Evolutionary conservation across 805 yeast genomes (phyloP).

Genomic region (Lipomyces oligophaga): DNA sequence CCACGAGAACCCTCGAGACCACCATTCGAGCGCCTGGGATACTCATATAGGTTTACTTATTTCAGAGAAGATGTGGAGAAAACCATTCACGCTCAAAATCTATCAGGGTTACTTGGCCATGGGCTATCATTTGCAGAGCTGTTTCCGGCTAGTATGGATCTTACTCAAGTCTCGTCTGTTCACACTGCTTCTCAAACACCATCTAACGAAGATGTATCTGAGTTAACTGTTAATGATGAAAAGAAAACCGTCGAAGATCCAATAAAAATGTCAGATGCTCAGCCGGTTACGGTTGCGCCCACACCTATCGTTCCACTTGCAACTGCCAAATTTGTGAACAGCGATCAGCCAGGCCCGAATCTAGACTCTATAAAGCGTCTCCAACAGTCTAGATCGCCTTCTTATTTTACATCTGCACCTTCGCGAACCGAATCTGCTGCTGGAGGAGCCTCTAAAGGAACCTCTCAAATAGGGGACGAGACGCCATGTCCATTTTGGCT

Average conservation of each 20-base stretch:
- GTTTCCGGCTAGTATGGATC: slow-evolving; percentile 43
- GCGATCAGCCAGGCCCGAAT: background rate
- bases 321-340: background rate
- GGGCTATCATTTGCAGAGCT: slow-evolving; percentile 62
- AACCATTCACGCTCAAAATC: slow-evolving; percentile 83
- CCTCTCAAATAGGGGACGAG: background rate
- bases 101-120: slow-evolving; percentile 60
- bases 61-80: slow-evolving; percentile 85
- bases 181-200: slow-evolving; percentile 7
- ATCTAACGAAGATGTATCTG: slow-evolving; percentile 59
- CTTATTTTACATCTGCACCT: slow-evolving; percentile 1
- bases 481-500: slow-evolving; percentile 53
- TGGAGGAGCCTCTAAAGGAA: background rate
- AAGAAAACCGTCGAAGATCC: slow-evolving; percentile 2
- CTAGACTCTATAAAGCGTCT: background rate
- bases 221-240: slow-evolving; percentile 3
- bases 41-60: slow-evolving; percentile 66
- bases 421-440: background rate
- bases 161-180: slow-evolving; percentile 1
- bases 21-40: slow-evolving; percentile 15
- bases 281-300: background rate
- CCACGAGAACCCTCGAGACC: slow-evolving; percentile 46
- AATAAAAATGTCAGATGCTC: background rate
- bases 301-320: background rate
- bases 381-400: background rate